Conservation (phyloP, 2,329 filamentous ascomycete genomes). For the Botrytis byssoidea region DNA sequence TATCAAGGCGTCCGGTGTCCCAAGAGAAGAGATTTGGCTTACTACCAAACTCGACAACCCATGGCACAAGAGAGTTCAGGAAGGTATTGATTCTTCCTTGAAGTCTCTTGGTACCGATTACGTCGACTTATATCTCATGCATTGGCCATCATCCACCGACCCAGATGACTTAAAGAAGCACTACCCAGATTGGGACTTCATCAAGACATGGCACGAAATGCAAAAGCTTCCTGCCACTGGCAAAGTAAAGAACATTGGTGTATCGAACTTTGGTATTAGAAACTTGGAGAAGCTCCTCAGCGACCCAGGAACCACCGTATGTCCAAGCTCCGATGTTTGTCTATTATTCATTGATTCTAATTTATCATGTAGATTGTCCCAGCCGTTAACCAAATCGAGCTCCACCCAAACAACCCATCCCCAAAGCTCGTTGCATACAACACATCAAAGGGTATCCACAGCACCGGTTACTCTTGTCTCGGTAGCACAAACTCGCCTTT, state of each 20-base stretch:
- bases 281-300: conserved; percentile 76
- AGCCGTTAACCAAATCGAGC: conserved; percentile 79
- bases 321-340: conserved; percentile 17
- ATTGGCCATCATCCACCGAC: conserved; percentile 67
- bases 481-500: conserved; percentile 69
- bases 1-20: conserved; percentile 64
- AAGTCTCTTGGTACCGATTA: conserved; percentile 62
- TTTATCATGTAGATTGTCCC: conserved; percentile 47
- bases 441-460: conserved; percentile 71
- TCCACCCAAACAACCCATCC: conserved; percentile 79
- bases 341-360: conserved; percentile 1
- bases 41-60: conserved; percentile 84
- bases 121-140: conserved; percentile 69
- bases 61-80: conserved; percentile 67
- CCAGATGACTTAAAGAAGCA: conserved; percentile 60
- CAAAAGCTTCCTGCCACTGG: conserved; percentile 66
- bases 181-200: conserved; percentile 75
- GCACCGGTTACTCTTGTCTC: conserved; percentile 72
- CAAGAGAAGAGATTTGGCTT: conserved; percentile 65
- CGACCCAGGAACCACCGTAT: conserved; percentile 60
- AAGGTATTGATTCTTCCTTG: conserved; percentile 60
- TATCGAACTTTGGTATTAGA: conserved; percentile 81
- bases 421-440: conserved; percentile 74
- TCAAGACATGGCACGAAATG: conserved; percentile 74
- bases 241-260: conserved; percentile 77